phyloP scores from a whole-genome alignment of 495 filamentous ascomycete species.

The Trichoderma orchidacearum region DNA sequence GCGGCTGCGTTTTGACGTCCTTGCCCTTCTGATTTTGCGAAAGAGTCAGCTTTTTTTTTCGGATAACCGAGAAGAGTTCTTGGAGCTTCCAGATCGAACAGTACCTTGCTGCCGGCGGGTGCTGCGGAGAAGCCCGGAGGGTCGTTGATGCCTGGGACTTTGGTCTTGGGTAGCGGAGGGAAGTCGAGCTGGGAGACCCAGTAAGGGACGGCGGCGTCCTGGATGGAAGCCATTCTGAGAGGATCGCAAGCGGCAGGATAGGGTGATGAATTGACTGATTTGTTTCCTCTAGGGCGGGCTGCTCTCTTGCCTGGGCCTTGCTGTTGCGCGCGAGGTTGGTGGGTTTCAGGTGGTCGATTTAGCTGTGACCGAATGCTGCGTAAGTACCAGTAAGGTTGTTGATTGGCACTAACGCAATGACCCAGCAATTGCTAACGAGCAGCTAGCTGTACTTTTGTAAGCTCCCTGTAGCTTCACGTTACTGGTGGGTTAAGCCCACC shows the following conservation, averaged over 20 bases:
- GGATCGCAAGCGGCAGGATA: neutral
- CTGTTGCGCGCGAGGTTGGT: neutral
- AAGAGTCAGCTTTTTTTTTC: conserved; percentile 1
- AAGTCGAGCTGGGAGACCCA: conserved; percentile 71
- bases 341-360: neutral
- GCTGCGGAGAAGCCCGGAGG: conserved; percentile 71
- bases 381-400: too few relatives aligned
- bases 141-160: conserved; percentile 55
- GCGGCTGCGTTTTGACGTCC: conserved; percentile 25
- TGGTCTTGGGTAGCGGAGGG: conserved; percentile 43
- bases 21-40: conserved; percentile 31
- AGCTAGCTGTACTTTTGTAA: too few relatives aligned
- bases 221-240: neutral
- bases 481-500: too few relatives aligned
- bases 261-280: neutral
- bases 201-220: conserved; percentile 32
- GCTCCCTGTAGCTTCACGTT: too few relatives aligned
- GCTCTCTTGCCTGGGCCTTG: neutral
- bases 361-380: too few relatives aligned
- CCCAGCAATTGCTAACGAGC: too few relatives aligned
- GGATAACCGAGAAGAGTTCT: conserved; percentile 2
- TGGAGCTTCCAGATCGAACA: neutral
- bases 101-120: conserved; percentile 38
- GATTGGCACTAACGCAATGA: too few relatives aligned
- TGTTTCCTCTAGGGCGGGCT: neutral